Base-by-base conservation (phyloP, 495 filamentous ascomycete species). In the Penicillium silybi region DNA sequence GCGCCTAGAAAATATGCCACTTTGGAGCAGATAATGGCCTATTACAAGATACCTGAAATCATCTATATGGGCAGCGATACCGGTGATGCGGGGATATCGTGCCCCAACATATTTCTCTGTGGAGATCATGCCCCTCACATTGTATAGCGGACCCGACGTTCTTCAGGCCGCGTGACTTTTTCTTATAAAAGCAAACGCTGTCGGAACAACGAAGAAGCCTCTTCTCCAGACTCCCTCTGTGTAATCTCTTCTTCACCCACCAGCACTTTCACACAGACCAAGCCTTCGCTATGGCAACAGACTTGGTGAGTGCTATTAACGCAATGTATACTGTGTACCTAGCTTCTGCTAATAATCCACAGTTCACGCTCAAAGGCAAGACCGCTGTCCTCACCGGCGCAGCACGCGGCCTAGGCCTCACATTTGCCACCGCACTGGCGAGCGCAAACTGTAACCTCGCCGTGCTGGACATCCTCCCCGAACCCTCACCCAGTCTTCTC, bases 401-500 rank as follows among this genome's bases (percentile, higher is more conserved):
- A 29, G 47, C 47, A 32, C 47, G 47, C 7, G 47, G 47, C 40
- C 37, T 50, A 19, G 47, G 47, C 10, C 40, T 50, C 37, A 41
- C 47, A 40, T 50, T 50, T 50, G 47, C 37, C 37, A 41, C 40
- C 20, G 47, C 47, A 26, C 37, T 50, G 25, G 47, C 47, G 37
- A 41, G 40, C 20, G 40, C 18, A 40, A 41, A 41, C 40, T 40
- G 47, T 23, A 50, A 50, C 26, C 3, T 50, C 18, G 47, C 47
- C 47, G 40, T 50, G 37, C 37, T 50, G 16, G 47, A 50, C 26
- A 41, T 50, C 47, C 47, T 50, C 22, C 20, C 23, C 3, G 20
- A 40, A 61, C 58, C 58, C 7, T 44, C 49, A 50, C 41, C 44
- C 43, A 13, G 47, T 57, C 46, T 61, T 57, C 45, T 43, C 6